Base-by-base conservation (phyloP, 352 stramenopile species). In the Pythium phragmitis region DNA sequence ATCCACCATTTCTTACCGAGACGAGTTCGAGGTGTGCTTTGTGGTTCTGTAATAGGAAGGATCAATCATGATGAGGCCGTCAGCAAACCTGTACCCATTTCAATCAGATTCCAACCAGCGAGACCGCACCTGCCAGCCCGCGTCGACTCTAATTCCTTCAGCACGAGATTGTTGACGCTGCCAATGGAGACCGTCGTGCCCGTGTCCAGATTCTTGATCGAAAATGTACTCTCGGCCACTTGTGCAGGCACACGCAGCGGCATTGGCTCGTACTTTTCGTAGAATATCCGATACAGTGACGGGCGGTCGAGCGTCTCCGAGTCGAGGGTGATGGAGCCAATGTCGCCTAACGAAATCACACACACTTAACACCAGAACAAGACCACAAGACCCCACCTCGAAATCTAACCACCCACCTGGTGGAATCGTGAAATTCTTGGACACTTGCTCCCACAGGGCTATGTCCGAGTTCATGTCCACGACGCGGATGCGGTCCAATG, bases 401-500 rank as follows among this genome's bases (percentile, higher is more conserved):
- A 46, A 46, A 46, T 6, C 17, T 12, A n/a, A 17, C 16, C 13
- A 54, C 48, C 21, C 8, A 83, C 85, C 85, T 58, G 87, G 85
- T 43, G 83, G 87, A 19, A 93, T 91, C 51, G 64, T 80, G 56
- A 96, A 93, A 14, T 70, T 94, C 63, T 93, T 93, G 1, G 85
- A 93, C 12, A 87, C 82, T 75, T 96, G 87, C n/a, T 91, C 69
- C 85, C 85, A 96, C 7, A 93, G 64, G 17, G 87, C 67, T 16
- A 89, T 74, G 23, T 91, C 76, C 60, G 85, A 85, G 41, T 94
- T 91, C 75, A 94, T 83, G 67, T 96, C 83, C n/a, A 96, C 80
- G 17, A 96, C 76, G 28, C 87, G 87, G 49, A 96, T 88, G 16
- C 87, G 84, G 61, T 96, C 87, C 19, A 93, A 60, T 5, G 72